These are phyloP conservation scores for Rubus parviflorus DNA, from an alignment of 306 rosid genomes.

Conservation along the genomic window DNA sequence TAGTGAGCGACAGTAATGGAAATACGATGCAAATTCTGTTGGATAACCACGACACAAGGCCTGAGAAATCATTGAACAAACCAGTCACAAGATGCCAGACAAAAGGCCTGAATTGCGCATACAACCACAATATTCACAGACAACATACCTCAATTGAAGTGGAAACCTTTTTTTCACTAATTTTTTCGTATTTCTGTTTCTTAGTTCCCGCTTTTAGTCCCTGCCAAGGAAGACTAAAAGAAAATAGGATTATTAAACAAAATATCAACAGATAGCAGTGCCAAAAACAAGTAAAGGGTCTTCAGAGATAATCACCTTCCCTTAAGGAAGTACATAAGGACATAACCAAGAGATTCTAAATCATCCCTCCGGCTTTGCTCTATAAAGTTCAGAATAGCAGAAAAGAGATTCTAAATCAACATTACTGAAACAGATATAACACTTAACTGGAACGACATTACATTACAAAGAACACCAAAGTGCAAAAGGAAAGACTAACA, in stretches of 20 bases:
- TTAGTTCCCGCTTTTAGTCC: conserved; percentile 96
- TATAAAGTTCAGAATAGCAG: conserved; percentile 38
- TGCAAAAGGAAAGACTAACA: conserved; percentile 22
- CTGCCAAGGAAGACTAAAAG: conserved; percentile 94
- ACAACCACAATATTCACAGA: conserved; percentile 5
- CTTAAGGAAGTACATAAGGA: conserved; percentile 84
- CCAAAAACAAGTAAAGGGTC: conserved; percentile 22
- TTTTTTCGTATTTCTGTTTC: conserved; percentile 90
- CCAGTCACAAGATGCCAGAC: conserved; percentile 13
- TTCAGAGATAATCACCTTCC: conserved; percentile 75
- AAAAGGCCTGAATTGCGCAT: conserved; percentile 4
- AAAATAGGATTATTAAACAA: conserved; percentile 30
- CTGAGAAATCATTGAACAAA: conserved; percentile 51
- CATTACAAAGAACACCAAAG: conserved; percentile 13
- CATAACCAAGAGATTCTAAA: conserved; percentile 96
- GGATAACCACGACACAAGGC: conserved; percentile 94
- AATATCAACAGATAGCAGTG: conserved; percentile 10
- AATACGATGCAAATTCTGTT: conserved; percentile 93
- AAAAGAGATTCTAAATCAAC: conserved; percentile 23
- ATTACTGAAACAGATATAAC: conserved; percentile 28
- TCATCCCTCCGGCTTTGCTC: conserved; percentile 99
- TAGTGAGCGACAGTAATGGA: conserved; percentile 92
- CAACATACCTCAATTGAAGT: conserved; percentile 82
- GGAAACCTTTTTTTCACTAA: conserved; percentile 91
- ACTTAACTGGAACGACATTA: conserved; percentile 16